A percentile compares a stretch with the other conserved stretches of the same genome.
These are phyloP conservation scores for Litsea cubeba DNA, from an alignment of 164 flowering plant genomes.

Conservation along the genomic window DNA sequence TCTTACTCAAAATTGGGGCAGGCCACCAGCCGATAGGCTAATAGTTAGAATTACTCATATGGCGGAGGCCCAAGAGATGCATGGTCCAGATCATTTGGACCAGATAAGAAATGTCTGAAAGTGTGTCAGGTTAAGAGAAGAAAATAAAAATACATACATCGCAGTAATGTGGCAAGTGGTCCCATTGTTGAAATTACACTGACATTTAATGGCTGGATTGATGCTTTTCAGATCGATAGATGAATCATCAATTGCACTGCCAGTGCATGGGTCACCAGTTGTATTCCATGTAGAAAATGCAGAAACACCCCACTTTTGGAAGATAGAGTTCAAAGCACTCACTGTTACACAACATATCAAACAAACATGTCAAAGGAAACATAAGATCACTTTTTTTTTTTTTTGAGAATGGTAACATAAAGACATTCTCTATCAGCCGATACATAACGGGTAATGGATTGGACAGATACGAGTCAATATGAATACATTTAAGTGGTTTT, in stretches of 20 bases:
- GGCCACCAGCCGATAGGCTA: not conserved
- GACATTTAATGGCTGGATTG: slow-evolving; percentile 20
- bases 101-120: not conserved
- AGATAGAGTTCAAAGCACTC: slow-evolving; percentile 9
- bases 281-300: slow-evolving; percentile 15
- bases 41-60: not conserved
- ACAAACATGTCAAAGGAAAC: no score
- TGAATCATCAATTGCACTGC: slow-evolving; percentile 13
- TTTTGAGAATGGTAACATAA: no score
- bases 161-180: slow-evolving; percentile 19
- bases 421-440: not conserved
- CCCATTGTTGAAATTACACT: slow-evolving; percentile 2
- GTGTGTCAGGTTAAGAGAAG: not conserved
- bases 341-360: not conserved
- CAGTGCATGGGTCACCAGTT: slow-evolving; percentile 20
- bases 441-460: no score
- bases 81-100: not conserved
- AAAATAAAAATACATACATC: slow-evolving; percentile 11
- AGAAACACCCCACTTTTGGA: slow-evolving; percentile 6
- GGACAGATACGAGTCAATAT: not conserved
- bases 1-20: not conserved
- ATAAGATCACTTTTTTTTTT: no score
- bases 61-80: not conserved
- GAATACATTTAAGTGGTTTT: no score
- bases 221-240: slow-evolving; percentile 1